Conservation (phyloP, 176 grass and related monocot species). For the Bromus sterilis region DNA sequence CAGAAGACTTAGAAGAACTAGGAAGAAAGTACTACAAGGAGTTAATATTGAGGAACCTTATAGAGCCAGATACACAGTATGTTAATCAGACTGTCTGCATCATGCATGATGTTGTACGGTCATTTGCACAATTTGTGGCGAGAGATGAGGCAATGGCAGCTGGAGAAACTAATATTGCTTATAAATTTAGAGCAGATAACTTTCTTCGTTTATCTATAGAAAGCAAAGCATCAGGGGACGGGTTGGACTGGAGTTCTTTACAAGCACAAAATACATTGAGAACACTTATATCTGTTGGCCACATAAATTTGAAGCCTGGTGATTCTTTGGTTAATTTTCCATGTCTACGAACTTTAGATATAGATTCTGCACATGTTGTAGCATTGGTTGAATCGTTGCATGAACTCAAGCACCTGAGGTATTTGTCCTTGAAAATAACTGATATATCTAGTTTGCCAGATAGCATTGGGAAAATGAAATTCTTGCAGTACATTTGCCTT, state of each 20-base stretch:
- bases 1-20: background rate
- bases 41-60: conserved; percentile 27
- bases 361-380: background rate
- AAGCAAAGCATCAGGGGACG: background rate
- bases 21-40: conserved; percentile 1
- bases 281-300: conserved; percentile 15
- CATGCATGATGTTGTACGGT: conserved; percentile 39
- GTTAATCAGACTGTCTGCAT: background rate
- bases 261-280: background rate
- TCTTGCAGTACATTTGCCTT: conserved; percentile 12
- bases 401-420: conserved; percentile 33
- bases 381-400: background rate
- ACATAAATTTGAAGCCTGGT: background rate
- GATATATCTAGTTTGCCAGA: background rate
- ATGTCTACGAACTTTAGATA: background rate
- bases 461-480: conserved; percentile 3
- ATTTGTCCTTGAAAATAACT: background rate
- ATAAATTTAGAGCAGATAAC: background rate
- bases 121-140: conserved; percentile 19
- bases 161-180: background rate
- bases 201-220: conserved; percentile 6
- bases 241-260: background rate
- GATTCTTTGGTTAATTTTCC: background rate
- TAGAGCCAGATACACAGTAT: background rate
- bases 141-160: background rate